These are phyloP conservation scores for Pascua guehoae DNA, from an alignment of 1,284 basidiomycete genomes.

Conservation along the genomic window DNA sequence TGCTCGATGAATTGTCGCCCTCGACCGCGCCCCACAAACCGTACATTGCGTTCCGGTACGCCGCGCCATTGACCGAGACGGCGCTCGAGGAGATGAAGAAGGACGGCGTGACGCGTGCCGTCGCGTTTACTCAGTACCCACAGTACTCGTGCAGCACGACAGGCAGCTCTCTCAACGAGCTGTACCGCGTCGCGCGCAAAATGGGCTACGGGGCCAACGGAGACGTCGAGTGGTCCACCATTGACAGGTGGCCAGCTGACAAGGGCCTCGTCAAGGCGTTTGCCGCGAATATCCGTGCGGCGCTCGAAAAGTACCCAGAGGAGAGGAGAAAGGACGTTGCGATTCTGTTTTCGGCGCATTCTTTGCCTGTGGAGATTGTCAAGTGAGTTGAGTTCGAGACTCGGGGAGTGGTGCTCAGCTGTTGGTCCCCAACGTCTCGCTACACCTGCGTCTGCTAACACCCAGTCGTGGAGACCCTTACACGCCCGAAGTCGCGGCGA, in stretches of 20 bases:
- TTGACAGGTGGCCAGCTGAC: conserved; percentile 97
- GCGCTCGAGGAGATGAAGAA: conserved; percentile 77
- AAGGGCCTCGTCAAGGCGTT: conserved; percentile 90
- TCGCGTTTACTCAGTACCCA: conserved; percentile 98
- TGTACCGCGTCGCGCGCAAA: conserved; percentile 59
- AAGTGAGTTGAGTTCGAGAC: conserved; percentile 54
- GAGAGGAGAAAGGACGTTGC: conserved; percentile 68
- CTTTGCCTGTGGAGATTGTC: conserved; percentile 92
- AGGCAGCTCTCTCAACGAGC: conserved; percentile 92
- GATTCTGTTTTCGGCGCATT: conserved; percentile 95
- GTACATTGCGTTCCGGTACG: conserved; percentile 94
- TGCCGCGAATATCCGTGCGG: conserved; percentile 78
- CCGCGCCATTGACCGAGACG: conserved; percentile 79
- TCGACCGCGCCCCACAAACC: conserved; percentile 91
- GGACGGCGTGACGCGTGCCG: conserved; percentile 86
- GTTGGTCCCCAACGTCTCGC: not conserved
- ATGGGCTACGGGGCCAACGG: conserved; percentile 53
- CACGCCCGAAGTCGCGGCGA: conserved; percentile 89
- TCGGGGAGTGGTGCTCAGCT: too few species aligned
- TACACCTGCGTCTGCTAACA: conserved; percentile 45
- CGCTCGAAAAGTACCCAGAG: conserved; percentile 74
- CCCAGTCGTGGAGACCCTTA: conserved; percentile 96
- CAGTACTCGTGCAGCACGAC: conserved; percentile 99
- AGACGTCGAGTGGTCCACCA: conserved; percentile 87
- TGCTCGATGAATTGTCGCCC: conserved; percentile 91